Evolutionary conservation across 2,329 filamentous ascomycete species (phyloP).

Genomic region (Alternaria hordeiaustralica): DNA sequence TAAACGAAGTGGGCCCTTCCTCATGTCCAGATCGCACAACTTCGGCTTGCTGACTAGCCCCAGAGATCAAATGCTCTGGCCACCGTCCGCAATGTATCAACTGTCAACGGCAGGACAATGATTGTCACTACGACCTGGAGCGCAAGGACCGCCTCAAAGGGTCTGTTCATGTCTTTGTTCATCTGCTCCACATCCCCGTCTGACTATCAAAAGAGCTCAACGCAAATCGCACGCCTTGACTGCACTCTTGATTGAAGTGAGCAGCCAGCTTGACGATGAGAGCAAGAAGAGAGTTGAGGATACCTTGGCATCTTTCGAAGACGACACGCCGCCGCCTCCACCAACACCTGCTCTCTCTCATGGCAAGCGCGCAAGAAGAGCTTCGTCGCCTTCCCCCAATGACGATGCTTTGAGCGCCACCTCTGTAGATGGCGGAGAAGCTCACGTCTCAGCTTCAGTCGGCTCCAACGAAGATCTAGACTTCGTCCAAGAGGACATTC

Average conservation of each 20-base stretch:
- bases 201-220: constrained; percentile 10
- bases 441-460: constrained; percentile 11
- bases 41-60: constrained; percentile 2
- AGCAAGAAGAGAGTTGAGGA: constrained; percentile 17
- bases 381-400: background rate
- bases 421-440: constrained; percentile 8
- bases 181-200: background rate
- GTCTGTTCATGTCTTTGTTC: constrained; percentile 17
- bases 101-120: constrained; percentile 32
- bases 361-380: constrained; percentile 11
- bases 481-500: constrained; percentile 28
- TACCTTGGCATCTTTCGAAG: constrained; percentile 14
- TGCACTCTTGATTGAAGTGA: constrained; percentile 24
- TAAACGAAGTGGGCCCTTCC: constrained; percentile 22
- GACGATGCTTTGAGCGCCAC: background rate
- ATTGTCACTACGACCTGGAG: constrained; percentile 42
- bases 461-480: constrained; percentile 19
- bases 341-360: background rate
- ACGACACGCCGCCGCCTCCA: constrained; percentile 5
- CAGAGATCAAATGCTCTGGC: constrained; percentile 46
- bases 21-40: background rate
- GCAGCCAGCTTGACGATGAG: constrained; percentile 13
- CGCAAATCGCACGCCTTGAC: constrained; percentile 23
- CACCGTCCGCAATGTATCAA: constrained; percentile 38
- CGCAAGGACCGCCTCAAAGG: constrained; percentile 43